Evolutionary conservation across 768 basidiomycete genomes (phyloP), one percentile per base, ranked within the genome.

Genomic region (Amanita pallidorosea): DNA sequence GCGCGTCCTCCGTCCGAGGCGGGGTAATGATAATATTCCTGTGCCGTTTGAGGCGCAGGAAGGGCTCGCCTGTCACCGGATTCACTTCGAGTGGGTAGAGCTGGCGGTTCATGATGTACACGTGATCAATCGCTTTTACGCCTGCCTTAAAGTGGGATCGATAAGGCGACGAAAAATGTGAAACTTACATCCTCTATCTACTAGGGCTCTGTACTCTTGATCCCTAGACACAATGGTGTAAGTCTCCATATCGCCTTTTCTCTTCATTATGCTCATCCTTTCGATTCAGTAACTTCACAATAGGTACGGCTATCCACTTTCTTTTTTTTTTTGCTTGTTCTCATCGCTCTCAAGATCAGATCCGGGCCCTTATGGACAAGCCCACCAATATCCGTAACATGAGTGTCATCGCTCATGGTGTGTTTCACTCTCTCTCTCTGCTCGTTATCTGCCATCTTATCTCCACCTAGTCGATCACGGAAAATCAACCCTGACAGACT

Each of bases 401-500:
- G 88, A 86, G 83, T 80, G 88, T 89, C 63, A 89, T 89, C 64
- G 89, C 89, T 61, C 88, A 91, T 70, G 88, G 89, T 70, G 34
- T 47, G 46, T 47, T n/a, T 42, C n/a, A 33, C 50, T 49, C 44
- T 29, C 48, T 33, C 27, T 23, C 23, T 23, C 5, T 45, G 45
- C 36, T 27, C 47, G 54, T 53, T 41, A 38, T 12, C 36, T 17
- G 35, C 29, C 34, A 37, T 60, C 50, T 56, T 44, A 56, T 36
- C 12, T 36, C 44, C 25, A 36, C 34, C 43, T 54, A 91, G 96
- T 99, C 80, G 96, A 99, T 72, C 96, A 99, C 75, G 96, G 96
- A 74, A 99, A 99, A 73, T 99, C 96, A 51, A 99, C 96, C 61
- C 83, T 99, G 60, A 97, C 96, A 59, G 96, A 99, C 70, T 97